phyloP scores from a whole-genome alignment of 2,329 filamentous ascomycete genomes.

The Penicillium olsonii region DNA sequence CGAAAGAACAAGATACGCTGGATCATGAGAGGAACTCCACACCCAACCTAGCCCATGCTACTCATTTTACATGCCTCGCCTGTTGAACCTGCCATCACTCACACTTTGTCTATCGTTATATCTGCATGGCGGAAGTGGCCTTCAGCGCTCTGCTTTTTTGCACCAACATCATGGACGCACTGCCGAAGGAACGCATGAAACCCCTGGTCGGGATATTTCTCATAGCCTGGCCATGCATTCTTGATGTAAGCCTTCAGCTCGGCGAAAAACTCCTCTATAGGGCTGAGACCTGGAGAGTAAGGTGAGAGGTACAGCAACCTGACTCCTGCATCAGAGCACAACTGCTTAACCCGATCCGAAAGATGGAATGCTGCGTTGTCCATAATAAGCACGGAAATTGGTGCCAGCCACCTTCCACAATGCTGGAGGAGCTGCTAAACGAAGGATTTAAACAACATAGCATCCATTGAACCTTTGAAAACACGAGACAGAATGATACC shows the following conservation, averaged over 20 bases:
- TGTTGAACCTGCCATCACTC: too few species aligned
- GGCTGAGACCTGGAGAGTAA: slow-evolving; percentile 37
- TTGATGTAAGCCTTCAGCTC: slow-evolving; percentile 37
- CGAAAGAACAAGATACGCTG: too few species aligned
- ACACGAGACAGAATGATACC: not conserved
- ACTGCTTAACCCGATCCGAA: slow-evolving; percentile 25
- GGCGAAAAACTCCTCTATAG: slow-evolving; percentile 33
- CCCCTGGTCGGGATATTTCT: slow-evolving; percentile 13
- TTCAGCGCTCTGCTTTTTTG: slow-evolving; percentile 22
- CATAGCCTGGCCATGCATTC: slow-evolving; percentile 23
- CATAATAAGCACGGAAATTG: not conserved
- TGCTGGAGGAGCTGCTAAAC: not conserved
- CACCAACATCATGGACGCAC: slow-evolving; percentile 30
- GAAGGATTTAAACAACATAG: not conserved
- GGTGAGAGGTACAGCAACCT: slow-evolving; percentile 33
- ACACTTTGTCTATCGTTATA: too few species aligned
- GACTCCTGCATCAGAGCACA: slow-evolving; percentile 11
- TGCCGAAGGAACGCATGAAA: slow-evolving; percentile 26
- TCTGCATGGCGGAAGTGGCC: too few species aligned
- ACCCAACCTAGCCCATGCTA: too few species aligned
- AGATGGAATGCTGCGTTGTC: not conserved
- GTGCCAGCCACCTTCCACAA: not conserved
- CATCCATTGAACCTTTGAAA: not conserved
- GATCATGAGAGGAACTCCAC: too few species aligned
- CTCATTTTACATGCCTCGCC: too few species aligned